Conservation (phyloP, 148 eudicot genomes). For the Arbutus unedo region DNA sequence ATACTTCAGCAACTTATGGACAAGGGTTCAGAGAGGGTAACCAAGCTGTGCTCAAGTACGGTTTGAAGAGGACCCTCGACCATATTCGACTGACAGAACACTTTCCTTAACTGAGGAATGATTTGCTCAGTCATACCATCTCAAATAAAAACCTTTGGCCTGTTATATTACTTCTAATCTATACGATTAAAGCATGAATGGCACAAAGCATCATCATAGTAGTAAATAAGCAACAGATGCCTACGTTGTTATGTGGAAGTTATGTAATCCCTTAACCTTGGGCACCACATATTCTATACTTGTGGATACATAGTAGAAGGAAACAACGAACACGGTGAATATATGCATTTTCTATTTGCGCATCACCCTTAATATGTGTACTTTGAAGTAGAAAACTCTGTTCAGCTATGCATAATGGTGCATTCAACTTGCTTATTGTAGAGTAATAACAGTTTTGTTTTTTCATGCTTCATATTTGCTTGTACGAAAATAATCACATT, state of each 20-base stretch:
- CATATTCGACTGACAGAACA: conserved; percentile 74
- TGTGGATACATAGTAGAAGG: conserved; percentile 14
- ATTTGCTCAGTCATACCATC: neutral
- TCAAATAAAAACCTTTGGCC: neutral
- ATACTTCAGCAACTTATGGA: conserved; percentile 85
- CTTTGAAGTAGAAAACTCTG: neutral
- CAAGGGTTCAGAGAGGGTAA: conserved; percentile 92
- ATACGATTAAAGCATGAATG: neutral
- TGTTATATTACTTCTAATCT: neutral
- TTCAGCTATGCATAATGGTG: neutral
- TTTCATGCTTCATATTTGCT: too few relatives aligned
- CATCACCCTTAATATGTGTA: neutral
- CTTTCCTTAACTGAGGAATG: conserved; percentile 33
- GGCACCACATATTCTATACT: conserved; percentile 7
- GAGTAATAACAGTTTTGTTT: too few relatives aligned
- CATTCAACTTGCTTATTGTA: too few relatives aligned
- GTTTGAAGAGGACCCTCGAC: conserved; percentile 83
- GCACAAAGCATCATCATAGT: neutral
- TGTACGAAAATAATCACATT: too few relatives aligned
- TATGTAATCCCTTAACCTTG: neutral
- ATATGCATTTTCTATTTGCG: conserved; percentile 1
- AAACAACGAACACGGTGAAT: neutral
- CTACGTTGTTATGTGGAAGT: neutral
- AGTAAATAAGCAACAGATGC: conserved; percentile 10
- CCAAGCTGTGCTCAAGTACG: conserved; percentile 76